Evolutionary conservation across 75 land plant species (phyloP), one percentile per base, ranked within the genome.

Genomic region (Sequoiadendron giganteum): DNA sequence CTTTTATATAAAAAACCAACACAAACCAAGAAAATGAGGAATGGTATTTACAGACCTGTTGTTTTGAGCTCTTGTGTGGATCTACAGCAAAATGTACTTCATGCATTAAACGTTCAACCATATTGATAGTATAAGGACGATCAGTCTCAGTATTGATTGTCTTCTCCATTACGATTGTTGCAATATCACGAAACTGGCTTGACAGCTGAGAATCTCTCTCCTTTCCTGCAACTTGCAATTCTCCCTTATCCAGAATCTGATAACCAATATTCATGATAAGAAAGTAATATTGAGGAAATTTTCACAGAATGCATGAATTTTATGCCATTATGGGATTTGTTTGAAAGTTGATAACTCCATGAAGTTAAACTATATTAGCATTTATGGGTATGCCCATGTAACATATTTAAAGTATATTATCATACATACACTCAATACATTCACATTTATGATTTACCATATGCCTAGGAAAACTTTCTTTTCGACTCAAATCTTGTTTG

Each of bases 71-170:
- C 48, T 86, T 93, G 91, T 94, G 77, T 18, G 97, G 95, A 87
- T 98, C 99, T 38, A 98, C 96, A 85, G 99, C 96, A 92, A 97
- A 98, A 90, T 98, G 99, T 21, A 95, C 94, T 86, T 98, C 99
- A 87, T 93, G 99, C 99, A 98, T 97, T 15, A 98, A 91, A 14
- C 99, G 93, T 92, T 98, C 99, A 90, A 98, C 97, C 99, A 98
- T 98, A 88, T 95, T 98, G 45, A 97, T 98, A 0, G 99, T 98
- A 75, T 97, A 98, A 36, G 99, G 99, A 9, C 99, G 94, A 84
- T 94, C 93, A 13, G 99, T 98, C 84, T 98, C 97, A 84, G 99
- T 92, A 88, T 98, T 98, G 78, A 97, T 90, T 2, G 99, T 98
- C 91, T 98, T 98, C 90, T 95, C 93, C 99, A 97, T 97, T 58